These are phyloP conservation scores for Pulveroboletus sp. DNA, from an alignment of 768 basidiomycete genomes.

Conservation along the genomic window DNA sequence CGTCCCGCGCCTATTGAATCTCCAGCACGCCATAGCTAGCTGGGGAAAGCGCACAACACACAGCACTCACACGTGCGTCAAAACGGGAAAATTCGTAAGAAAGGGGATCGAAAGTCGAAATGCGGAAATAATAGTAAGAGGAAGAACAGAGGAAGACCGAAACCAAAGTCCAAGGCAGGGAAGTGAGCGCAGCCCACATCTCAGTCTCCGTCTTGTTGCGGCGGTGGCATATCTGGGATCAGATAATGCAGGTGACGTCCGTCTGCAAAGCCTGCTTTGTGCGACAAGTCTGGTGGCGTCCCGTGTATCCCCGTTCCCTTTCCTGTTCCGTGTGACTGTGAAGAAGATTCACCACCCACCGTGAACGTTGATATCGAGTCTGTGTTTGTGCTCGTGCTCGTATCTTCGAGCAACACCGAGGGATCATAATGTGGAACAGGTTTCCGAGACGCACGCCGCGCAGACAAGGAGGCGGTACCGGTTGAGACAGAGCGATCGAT, in stretches of 20 bases:
- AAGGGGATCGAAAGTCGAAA: constrained; percentile 2
- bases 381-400: constrained; percentile 3
- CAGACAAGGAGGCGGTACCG: constrained; percentile 17
- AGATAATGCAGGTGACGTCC: constrained; percentile 51
- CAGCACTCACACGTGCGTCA: too few species aligned
- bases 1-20: neutral
- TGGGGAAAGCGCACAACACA: constrained; percentile 5
- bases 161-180: neutral
- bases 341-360: constrained; percentile 25
- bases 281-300: constrained; percentile 27
- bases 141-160: neutral
- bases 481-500: constrained; percentile 29
- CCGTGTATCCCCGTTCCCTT: constrained; percentile 4
- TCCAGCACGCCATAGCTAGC: neutral
- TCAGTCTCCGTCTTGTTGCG: constrained; percentile 30
- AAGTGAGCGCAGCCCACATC: constrained; percentile 2
- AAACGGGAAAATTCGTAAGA: constrained; percentile 4
- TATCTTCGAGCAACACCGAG: constrained; percentile 23
- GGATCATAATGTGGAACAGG: constrained; percentile 54
- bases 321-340: constrained; percentile 27
- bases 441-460: constrained; percentile 43
- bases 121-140: neutral
- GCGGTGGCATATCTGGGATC: constrained; percentile 54
- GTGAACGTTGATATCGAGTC: constrained; percentile 24
- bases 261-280: constrained; percentile 45